These are phyloP conservation scores for Suillus americanus DNA, from an alignment of 768 basidiomycete species.

Conservation along the genomic window DNA sequence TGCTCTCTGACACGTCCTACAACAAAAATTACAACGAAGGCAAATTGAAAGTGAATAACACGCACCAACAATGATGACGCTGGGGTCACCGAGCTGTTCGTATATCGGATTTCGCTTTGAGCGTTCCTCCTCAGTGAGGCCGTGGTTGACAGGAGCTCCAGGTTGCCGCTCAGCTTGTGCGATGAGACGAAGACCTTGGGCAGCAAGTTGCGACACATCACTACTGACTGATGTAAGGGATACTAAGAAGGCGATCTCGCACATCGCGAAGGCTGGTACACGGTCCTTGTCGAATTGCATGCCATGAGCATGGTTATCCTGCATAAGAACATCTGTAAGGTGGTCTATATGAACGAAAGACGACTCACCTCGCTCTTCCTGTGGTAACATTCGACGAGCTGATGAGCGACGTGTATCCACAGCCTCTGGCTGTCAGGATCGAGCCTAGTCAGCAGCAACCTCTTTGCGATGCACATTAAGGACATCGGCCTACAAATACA, in stretches of 20 bases:
- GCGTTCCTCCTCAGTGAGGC: conserved; percentile 57
- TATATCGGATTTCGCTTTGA: conserved; percentile 73
- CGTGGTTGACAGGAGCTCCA: conserved; percentile 49
- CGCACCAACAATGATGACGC: conserved; percentile 66
- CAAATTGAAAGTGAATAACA: conserved; percentile 10
- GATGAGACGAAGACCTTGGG: conserved; percentile 65
- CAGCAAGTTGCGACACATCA: conserved; percentile 65
- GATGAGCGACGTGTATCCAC: conserved; percentile 65
- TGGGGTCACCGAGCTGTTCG: conserved; percentile 77
- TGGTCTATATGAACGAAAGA: background rate
- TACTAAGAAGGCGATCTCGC: conserved; percentile 73
- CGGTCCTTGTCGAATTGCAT: conserved; percentile 55
- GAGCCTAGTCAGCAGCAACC: conserved; percentile 56
- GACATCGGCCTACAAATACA: conserved; percentile 17
- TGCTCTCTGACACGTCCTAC: conserved; percentile 77
- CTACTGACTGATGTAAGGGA: conserved; percentile 69
- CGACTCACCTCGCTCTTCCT: conserved; percentile 46
- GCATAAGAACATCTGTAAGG: conserved; percentile 9
- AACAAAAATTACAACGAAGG: conserved; percentile 9
- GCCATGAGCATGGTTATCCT: conserved; percentile 45
- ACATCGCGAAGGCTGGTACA: conserved; percentile 61
- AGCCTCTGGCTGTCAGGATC: conserved; percentile 65
- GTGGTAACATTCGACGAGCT: conserved; percentile 57
- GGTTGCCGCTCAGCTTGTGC: conserved; percentile 67
- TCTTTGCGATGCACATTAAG: conserved; percentile 50